phyloP scores from a whole-genome alignment of 768 basidiomycete species.

The Agrocybe praecox region DNA sequence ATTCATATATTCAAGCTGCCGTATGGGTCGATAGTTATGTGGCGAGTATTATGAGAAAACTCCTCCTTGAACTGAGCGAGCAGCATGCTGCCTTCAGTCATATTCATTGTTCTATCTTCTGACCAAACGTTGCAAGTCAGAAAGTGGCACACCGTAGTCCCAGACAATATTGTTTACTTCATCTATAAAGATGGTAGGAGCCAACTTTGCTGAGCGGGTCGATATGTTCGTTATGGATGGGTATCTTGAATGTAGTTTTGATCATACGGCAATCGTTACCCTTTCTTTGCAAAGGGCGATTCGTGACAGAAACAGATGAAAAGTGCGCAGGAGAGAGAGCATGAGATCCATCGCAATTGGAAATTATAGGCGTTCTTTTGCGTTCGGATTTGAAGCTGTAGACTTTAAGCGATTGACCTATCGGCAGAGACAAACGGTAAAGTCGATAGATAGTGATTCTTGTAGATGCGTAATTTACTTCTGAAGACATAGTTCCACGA shows the following conservation, averaged over 20 bases:
- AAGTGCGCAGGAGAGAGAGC: too few species aligned
- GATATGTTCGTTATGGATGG: conserved; percentile 45
- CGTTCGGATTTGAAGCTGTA: too few species aligned
- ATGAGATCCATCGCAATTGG: too few species aligned
- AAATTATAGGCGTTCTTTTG: too few species aligned
- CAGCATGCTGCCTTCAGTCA: conserved; percentile 59
- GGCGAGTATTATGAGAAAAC: conserved; percentile 56
- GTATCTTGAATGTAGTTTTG: conserved; percentile 43
- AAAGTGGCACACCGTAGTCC: conserved; percentile 57
- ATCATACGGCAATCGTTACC: too few species aligned
- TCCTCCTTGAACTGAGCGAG: conserved; percentile 48
- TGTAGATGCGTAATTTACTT: too few species aligned
- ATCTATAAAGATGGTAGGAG: conserved; percentile 50
- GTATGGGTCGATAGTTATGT: conserved; percentile 49
- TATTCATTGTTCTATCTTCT: conserved; percentile 53
- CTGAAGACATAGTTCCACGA: too few species aligned
- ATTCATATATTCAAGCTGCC: conserved; percentile 50
- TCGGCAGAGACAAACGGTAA: too few species aligned
- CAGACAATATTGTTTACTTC: conserved; percentile 53
- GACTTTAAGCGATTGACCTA: too few species aligned
- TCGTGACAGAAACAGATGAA: too few species aligned
- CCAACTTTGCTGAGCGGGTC: conserved; percentile 46
- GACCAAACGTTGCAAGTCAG: conserved; percentile 49
- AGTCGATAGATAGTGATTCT: too few species aligned
- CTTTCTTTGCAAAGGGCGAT: too few species aligned